Conservation (phyloP, 169 alveolate species). For the Eimeria praecox region DNA sequence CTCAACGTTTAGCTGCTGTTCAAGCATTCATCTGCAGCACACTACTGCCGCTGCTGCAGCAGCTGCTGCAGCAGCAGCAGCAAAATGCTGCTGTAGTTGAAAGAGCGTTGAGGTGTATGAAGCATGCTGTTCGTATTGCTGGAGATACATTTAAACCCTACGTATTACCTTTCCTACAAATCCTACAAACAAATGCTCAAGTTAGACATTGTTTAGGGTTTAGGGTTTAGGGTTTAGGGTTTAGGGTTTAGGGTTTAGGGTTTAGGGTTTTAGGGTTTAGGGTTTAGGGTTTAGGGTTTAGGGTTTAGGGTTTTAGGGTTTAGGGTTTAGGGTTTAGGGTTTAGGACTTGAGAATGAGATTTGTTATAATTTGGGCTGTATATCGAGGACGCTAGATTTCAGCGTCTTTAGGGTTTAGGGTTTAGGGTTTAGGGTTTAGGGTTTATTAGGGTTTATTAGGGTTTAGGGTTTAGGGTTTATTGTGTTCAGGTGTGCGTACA, state of each 20-base stretch:
- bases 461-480: background rate
- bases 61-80: conserved; percentile 38
- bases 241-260: background rate
- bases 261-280: background rate
- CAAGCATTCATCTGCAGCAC: conserved; percentile 21
- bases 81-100: conserved; percentile 21
- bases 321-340: background rate
- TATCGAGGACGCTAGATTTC: no score
- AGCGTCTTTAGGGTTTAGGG: background rate
- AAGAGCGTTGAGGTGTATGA: conserved; percentile 56
- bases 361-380: background rate
- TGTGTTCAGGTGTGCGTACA: no score
- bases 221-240: background rate
- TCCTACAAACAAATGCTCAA: conserved; percentile 48
- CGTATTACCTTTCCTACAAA: background rate
- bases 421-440: background rate
- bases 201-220: background rate
- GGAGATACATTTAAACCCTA: conserved; percentile 49
- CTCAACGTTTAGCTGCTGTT: background rate
- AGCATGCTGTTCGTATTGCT: conserved; percentile 73
- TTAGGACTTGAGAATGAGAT: background rate
- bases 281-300: background rate
- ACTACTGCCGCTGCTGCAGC: conserved; percentile 61
- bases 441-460: conserved; percentile 1
- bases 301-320: conserved; percentile 4